Base-by-base conservation (phyloP, 768 basidiomycete species). In the Termitomyces sp. region DNA sequence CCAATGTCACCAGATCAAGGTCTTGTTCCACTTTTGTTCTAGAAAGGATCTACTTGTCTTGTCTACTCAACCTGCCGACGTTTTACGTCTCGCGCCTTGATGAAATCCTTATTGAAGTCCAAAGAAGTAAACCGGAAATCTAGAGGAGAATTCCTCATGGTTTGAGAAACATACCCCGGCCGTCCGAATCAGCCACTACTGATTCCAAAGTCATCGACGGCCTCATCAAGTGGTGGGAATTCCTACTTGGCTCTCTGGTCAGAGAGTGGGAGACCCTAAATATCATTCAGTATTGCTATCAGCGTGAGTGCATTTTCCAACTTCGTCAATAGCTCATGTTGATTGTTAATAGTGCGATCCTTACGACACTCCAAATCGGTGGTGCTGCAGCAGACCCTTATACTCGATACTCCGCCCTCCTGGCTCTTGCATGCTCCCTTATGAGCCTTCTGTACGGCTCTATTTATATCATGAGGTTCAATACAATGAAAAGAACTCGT, bases 391-490 rank as follows among this genome's bases (percentile, higher is more conserved):
- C 71, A 5, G 83, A 86, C 65, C 81, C 83, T 0, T 58, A 86
- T 31, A 81, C 80, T 5, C 76, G 85, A 43, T 84, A 73, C 80
- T 0, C 82, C 82, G 2, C 74, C 25, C 50, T 86, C 10, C 70
- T 86, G 32, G 84, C 85, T 1, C 73, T 87, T 32, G 72, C 80
- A 4, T 85, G 79, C 29, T 83, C 84, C 2, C 67, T 86, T 55
- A 81, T 86, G 80, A 85, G 84, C 65, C 69, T 87, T 17, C 75
- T 76, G 2, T 87, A 79, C 63, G 86, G 86, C 0, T 85, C 85
- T 63, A 74, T 85, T 40, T 87, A 82, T 67, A 86, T 84, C 20
- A 72, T 87, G 12, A 76, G 83, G 29, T 87, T 87, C 54, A 81
- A 82, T 14, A 81, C 79, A 0, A 87, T 87, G 86, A 84, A 83